Percentiles rank a stretch among this genome's conserved stretches.
Evolutionary conservation across 164 flowering plant species (phyloP).

Genomic region (Buxus sempervirens): DNA sequence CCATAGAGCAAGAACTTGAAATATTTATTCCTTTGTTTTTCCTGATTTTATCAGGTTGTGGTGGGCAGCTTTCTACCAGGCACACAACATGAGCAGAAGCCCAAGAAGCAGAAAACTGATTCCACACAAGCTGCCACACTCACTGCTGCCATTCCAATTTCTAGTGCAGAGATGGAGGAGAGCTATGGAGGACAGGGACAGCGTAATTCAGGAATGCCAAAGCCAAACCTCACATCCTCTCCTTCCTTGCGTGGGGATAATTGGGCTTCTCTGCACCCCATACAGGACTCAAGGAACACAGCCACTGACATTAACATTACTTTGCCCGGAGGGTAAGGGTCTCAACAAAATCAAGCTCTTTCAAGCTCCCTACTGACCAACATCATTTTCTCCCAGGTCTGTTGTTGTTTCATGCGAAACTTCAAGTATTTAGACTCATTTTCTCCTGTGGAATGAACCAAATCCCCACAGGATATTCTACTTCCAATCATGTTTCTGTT

Average conservation of each 20-base stretch:
- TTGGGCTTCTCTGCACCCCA: slow-evolving; percentile 60
- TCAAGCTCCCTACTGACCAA: slow-evolving; percentile 34
- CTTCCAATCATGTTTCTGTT: slow-evolving; percentile 9
- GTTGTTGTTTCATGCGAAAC: slow-evolving; percentile 14
- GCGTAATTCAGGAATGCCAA: slow-evolving; percentile 29
- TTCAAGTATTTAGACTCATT: neutral
- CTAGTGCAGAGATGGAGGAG: slow-evolving; percentile 52
- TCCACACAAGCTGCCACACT: slow-evolving; percentile 28
- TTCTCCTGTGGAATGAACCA: slow-evolving; percentile 3
- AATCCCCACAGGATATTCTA: slow-evolving; percentile 8
- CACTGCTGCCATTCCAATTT: slow-evolving; percentile 57
- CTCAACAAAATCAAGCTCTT: neutral
- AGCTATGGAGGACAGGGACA: slow-evolving; percentile 26
- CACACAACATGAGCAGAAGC: slow-evolving; percentile 74
- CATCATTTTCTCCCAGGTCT: slow-evolving; percentile 7
- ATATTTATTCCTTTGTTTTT: neutral
- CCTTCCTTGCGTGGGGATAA: slow-evolving; percentile 60
- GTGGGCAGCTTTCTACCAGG: slow-evolving; percentile 90
- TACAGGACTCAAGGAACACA: slow-evolving; percentile 56
- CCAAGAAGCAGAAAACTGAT: slow-evolving; percentile 66
- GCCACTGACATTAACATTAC: slow-evolving; percentile 71
- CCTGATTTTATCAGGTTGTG: slow-evolving; percentile 55
- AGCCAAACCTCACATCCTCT: slow-evolving; percentile 34
- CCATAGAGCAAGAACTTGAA: neutral
- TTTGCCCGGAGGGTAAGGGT: slow-evolving; percentile 42